Evolutionary conservation across 1,139 yeast species (phyloP).

Genomic region (Nematodospora anomalae): DNA sequence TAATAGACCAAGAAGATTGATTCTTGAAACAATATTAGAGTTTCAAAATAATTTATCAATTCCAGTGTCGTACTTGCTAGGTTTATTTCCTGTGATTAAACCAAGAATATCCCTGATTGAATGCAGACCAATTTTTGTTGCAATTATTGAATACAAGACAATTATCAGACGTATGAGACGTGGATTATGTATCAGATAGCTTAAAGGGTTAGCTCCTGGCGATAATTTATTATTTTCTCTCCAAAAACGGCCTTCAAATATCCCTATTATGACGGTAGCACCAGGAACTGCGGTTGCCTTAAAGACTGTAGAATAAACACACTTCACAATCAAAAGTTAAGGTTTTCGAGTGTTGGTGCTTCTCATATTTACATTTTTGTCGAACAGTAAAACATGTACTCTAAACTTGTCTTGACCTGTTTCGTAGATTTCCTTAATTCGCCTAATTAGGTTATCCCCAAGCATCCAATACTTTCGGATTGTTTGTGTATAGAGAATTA

Average conservation of each 20-base stretch:
- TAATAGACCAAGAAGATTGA: conserved; percentile 84
- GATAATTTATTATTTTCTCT: conserved; percentile 58
- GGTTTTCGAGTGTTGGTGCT: conserved; percentile 1
- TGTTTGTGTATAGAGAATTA: too few relatives aligned
- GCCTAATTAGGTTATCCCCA: too few relatives aligned
- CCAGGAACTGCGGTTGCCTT: conserved; percentile 97
- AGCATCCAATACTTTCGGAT: too few relatives aligned
- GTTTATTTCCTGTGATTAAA: conserved; percentile 71
- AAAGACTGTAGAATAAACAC: conserved; percentile 33
- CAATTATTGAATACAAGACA: conserved; percentile 85
- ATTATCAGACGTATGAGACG: conserved; percentile 70
- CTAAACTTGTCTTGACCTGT: neutral
- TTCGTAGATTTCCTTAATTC: neutral
- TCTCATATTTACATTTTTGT: too few relatives aligned
- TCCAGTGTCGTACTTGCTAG: conserved; percentile 74
- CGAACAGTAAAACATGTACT: neutral
- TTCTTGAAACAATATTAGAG: conserved; percentile 79
- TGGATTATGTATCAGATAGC: conserved; percentile 85
- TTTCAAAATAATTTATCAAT: conserved; percentile 67
- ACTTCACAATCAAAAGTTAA: conserved; percentile 13
- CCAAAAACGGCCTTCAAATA: conserved; percentile 48
- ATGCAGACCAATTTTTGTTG: conserved; percentile 62
- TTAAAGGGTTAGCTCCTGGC: conserved; percentile 49
- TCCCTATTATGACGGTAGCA: conserved; percentile 70
- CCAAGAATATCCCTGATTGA: conserved; percentile 88